Evolutionary conservation across 192 early-diverging fungal genomes (phyloP), one percentile per base, ranked within the genome.

Genomic region (Spinellus fusiger): DNA sequence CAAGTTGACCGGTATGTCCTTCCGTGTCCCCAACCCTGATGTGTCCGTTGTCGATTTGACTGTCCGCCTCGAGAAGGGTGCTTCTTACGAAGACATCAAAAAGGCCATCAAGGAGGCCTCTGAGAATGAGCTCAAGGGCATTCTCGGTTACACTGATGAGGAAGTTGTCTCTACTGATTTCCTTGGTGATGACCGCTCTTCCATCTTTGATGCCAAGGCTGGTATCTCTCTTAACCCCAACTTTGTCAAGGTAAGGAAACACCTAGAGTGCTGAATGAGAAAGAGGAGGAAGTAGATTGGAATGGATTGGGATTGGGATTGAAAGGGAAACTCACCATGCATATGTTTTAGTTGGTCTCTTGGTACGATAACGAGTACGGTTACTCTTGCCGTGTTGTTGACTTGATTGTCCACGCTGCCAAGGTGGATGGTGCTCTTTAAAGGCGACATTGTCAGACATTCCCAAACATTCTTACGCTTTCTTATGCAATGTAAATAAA

Each of bases 41-140:
- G 97, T 99, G 58, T 96, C 94, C 26, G 93, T 99, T 55, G 95
- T 99, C 64, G 96, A 99, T 75, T 79, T 99, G 73, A 99, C 96
- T 27, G 90, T 89, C 62, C 91, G 93, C 69, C 81, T 96, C 61
- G 78, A 81, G 67, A 97, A 96, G 86, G 82, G 81, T 57, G 90
- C 96, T 57, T 85, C 80, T 64, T 96, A 96, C 78, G 88, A 90
- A 28, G 81, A 93, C 70, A 95, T 98, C 79, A 93, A 94, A 73
- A 76, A 73, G 20, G 84, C 75, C 58, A 78, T 98, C 79, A 94
- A 94, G 87, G 84, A 86, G 80, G 86, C 87, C 53, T 74, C 95
- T 52, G 89, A 94, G 70, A 61, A 61, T 50, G 67, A 74, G 31
- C 76, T 86, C 59, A 94, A 96, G 84, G 94, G 94, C 64, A 85